Conservation (phyloP, 148 eudicot species). For the Tetragonia tetragonoides region DNA sequence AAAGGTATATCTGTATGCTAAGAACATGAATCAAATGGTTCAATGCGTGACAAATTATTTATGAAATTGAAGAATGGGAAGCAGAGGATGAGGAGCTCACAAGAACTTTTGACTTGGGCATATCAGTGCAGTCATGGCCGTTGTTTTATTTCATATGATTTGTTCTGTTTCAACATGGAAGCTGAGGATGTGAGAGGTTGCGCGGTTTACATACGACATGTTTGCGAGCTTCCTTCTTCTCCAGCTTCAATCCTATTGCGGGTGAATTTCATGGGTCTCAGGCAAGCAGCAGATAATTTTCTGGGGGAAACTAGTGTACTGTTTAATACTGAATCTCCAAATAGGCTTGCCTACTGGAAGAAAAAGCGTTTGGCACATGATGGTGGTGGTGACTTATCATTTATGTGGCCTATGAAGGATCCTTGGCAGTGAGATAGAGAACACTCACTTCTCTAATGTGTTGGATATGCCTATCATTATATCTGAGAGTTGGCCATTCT, state of each 20-base stretch:
- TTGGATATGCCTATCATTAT: not conserved
- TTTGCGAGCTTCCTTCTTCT: not conserved
- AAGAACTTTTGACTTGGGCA: too few relatives aligned
- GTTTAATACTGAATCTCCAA: not conserved
- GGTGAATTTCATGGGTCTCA: not conserved
- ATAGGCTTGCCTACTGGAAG: not conserved
- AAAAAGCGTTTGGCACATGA: not conserved
- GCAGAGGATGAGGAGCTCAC: not conserved
- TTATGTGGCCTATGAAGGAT: not conserved
- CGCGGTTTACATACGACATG: not conserved
- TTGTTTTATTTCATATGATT: not conserved
- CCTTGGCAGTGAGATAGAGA: constrained; percentile 7
- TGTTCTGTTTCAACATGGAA: constrained; percentile 1
- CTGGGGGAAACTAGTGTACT: not conserved
- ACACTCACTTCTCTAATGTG: not conserved
- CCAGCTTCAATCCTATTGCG: not conserved
- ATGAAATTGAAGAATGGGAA: not conserved
- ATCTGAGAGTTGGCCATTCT: not conserved
- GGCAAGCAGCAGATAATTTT: not conserved
- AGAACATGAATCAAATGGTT: constrained; percentile 7
- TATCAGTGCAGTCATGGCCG: not conserved
- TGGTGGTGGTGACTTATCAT: not conserved
- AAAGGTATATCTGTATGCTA: not conserved
- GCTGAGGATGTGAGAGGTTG: not conserved
- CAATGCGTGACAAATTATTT: not conserved